Conservation (phyloP, 225 moss, liverwort and hornwort genomes). For the Straminergon stramineum region DNA sequence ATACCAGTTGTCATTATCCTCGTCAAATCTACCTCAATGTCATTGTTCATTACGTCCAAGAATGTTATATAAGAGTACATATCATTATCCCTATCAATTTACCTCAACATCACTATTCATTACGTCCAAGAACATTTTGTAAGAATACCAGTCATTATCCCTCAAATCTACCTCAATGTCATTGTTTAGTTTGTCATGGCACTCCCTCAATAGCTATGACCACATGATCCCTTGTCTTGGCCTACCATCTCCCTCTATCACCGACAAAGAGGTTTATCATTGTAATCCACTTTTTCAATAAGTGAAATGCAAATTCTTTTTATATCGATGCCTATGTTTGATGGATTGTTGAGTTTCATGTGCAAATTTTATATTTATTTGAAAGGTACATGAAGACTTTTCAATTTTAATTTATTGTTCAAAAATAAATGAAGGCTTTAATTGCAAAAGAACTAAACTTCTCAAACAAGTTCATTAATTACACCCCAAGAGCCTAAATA, state of each 20-base stretch:
- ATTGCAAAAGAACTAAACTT: not conserved
- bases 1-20: too few species aligned
- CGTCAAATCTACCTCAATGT: too few species aligned
- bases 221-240: not conserved
- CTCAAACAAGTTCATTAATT: not conserved
- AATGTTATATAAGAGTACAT: too few species aligned
- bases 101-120: too few species aligned
- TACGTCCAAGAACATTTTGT: too few species aligned
- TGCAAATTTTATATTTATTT: not conserved
- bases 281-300: not conserved
- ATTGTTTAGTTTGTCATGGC: not conserved
- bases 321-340: not conserved
- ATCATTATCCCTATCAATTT: not conserved
- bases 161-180: not conserved
- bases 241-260: not conserved
- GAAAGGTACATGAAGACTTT: not conserved
- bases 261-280: fast-evolving
- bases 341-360: not conserved
- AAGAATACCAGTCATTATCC: not conserved
- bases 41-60: too few species aligned
- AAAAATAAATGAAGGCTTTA: not conserved
- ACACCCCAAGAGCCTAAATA: not conserved
- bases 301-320: not conserved
- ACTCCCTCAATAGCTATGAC: not conserved
- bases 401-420: too few species aligned